phyloP scores from a whole-genome alignment of 805 yeast genomes.

The Cyberlindnera samutprakarnensis region DNA sequence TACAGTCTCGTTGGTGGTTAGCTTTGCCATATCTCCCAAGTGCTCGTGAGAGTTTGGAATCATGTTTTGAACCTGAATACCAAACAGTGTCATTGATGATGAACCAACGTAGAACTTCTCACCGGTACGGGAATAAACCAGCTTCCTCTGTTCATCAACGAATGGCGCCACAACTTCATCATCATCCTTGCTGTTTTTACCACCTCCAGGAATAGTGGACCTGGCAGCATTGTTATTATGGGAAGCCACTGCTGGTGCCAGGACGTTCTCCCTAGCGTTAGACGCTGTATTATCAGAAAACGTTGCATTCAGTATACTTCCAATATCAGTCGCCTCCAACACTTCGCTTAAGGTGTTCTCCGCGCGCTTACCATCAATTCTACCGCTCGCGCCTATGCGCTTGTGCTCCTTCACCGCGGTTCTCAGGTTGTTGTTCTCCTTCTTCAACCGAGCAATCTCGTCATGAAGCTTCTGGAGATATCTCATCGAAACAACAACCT shows the following conservation, averaged over 20 bases:
- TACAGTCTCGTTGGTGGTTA: slow-evolving; percentile 39
- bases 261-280: slow-evolving; percentile 8
- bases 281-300: slow-evolving; percentile 21
- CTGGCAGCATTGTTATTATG: neutral
- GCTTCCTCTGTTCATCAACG: slow-evolving; percentile 61
- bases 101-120: slow-evolving; percentile 73
- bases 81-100: slow-evolving; percentile 76
- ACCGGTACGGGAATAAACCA: slow-evolving; percentile 69
- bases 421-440: slow-evolving; percentile 54
- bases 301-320: slow-evolving; percentile 19
- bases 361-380: neutral
- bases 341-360: slow-evolving; percentile 11
- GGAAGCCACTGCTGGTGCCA: slow-evolving; percentile 1
- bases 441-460: slow-evolving; percentile 56
- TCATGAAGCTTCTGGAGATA: slow-evolving; percentile 62
- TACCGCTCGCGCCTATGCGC: neutral
- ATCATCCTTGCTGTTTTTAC: neutral
- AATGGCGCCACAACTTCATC: slow-evolving; percentile 57
- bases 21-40: slow-evolving; percentile 11
- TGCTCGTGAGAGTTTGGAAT: slow-evolving; percentile 23
- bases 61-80: slow-evolving; percentile 66
- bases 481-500: slow-evolving; percentile 65
- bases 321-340: slow-evolving; percentile 18
- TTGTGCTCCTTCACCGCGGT: slow-evolving; percentile 17
- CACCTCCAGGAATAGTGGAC: neutral